phyloP scores from a whole-genome alignment of 176 grass and related monocot genomes.

The Chloris gayana region DNA sequence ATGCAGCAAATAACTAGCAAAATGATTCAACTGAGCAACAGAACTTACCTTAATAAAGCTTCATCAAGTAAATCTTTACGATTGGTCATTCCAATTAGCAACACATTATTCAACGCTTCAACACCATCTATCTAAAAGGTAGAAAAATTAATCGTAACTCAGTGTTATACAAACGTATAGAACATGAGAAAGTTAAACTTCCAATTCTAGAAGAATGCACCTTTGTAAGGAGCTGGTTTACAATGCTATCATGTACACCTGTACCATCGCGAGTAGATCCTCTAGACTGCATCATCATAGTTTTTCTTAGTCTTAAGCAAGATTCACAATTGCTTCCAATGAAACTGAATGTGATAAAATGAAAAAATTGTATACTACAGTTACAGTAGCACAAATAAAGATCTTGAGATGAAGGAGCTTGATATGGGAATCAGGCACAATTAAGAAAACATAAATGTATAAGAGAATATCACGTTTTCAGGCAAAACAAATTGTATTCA shows the following conservation, averaged over 20 bases:
- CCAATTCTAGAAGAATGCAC: constrained; percentile 40
- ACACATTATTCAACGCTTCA: constrained; percentile 87
- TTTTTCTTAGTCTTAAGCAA: constrained; percentile 28
- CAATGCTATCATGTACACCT: constrained; percentile 93
- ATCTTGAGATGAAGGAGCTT: constrained; percentile 6
- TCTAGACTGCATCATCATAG: constrained; percentile 67
- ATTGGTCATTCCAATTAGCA: constrained; percentile 99
- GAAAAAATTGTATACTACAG: neutral
- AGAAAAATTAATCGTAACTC: constrained; percentile 36
- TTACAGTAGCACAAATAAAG: constrained; percentile 1
- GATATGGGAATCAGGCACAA: neutral
- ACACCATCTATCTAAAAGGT: constrained; percentile 91
- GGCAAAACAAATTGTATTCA: constrained; percentile 27
- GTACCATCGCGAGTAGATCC: constrained; percentile 86
- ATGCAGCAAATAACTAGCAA: neutral
- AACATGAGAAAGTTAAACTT: constrained; percentile 21
- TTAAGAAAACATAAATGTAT: constrained; percentile 1
- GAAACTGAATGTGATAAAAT: constrained; percentile 4
- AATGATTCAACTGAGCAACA: constrained; percentile 25
- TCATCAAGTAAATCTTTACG: constrained; percentile 97
- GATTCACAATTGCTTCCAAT: constrained; percentile 10
- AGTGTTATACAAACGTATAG: constrained; percentile 26
- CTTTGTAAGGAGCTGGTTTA: constrained; percentile 96
- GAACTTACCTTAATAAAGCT: constrained; percentile 82
- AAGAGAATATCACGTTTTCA: constrained; percentile 30